Conservation (phyloP, 2,329 filamentous ascomycete genomes). For the Lomentospora prolificans region DNA sequence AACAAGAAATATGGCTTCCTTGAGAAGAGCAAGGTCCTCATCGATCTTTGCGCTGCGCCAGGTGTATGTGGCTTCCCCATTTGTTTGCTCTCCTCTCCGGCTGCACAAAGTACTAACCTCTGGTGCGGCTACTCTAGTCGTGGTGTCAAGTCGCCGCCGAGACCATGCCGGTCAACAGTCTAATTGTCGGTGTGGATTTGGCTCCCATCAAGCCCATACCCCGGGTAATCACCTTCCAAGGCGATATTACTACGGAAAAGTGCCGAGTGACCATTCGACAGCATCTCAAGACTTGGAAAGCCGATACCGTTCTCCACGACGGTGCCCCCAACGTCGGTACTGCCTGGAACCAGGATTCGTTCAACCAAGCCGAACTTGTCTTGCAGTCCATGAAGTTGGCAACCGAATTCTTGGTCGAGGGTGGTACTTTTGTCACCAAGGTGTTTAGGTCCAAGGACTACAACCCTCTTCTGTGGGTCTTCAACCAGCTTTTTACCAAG, state of each 20-base stretch:
- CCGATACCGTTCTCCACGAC: conserved; percentile 90
- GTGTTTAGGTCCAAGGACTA: conserved; percentile 97
- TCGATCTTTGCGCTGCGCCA: conserved; percentile 96
- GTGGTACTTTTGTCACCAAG: conserved; percentile 93
- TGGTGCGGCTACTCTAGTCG: conserved; percentile 42
- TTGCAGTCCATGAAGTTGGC: conserved; percentile 87
- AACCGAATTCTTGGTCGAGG: conserved; percentile 81
- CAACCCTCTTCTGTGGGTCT: conserved; percentile 90
- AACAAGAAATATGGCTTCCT: conserved; percentile 99
- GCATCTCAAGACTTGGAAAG: conserved; percentile 93
- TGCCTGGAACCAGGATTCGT: conserved; percentile 96
- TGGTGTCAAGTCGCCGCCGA: conserved; percentile 97
- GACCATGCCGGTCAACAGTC: conserved; percentile 79
- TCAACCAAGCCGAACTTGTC: conserved; percentile 89
- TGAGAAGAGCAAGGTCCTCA: conserved; percentile 88
- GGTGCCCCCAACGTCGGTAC: conserved; percentile 97
- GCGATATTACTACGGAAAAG: conserved; percentile 96
- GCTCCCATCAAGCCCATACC: conserved; percentile 94
- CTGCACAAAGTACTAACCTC: neutral
- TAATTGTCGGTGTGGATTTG: conserved; percentile 92
- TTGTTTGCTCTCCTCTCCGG: neutral
- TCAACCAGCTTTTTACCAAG: conserved; percentile 90
- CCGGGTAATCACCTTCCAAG: conserved; percentile 88
- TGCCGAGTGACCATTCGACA: conserved; percentile 81
- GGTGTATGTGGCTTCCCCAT: conserved; percentile 48